Percentiles rank a stretch among this genome's conserved stretches.
These are phyloP conservation scores for Phaeosphaeriaceae sp. DNA, from an alignment of 2,329 filamentous ascomycete genomes.

Conservation along the genomic window DNA sequence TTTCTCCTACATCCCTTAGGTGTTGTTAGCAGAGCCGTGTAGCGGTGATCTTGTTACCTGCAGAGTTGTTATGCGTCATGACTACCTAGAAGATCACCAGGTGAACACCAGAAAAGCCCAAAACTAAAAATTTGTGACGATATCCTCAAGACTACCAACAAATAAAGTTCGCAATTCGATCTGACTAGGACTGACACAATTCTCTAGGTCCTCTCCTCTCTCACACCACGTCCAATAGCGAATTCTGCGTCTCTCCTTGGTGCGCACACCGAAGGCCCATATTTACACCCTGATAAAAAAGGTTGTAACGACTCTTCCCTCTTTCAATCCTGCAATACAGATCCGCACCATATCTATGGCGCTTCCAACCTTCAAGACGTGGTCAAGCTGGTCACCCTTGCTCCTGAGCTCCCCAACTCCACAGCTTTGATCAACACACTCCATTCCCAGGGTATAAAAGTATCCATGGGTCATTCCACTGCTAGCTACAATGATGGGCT, in stretches of 20 bases:
- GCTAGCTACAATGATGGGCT: slow-evolving; percentile 57
- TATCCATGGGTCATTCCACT: slow-evolving; percentile 60
- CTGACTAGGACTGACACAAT: slow-evolving; percentile 9
- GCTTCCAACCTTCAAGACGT: slow-evolving; percentile 45
- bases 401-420: slow-evolving; percentile 58
- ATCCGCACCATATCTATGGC: slow-evolving; percentile 55
- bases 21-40: not conserved
- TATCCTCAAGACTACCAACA: too few relatives aligned
- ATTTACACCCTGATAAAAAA: slow-evolving; percentile 60
- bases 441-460: slow-evolving; percentile 49
- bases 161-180: too few relatives aligned
- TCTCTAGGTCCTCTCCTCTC: slow-evolving; percentile 56
- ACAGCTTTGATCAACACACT: slow-evolving; percentile 52
- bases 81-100: too few relatives aligned
- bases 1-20: not conserved
- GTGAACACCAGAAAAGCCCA: too few relatives aligned
- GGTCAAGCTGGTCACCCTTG: slow-evolving; percentile 60
- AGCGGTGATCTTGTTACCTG: not conserved
- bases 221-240: slow-evolving; percentile 52
- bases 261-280: slow-evolving; percentile 64
- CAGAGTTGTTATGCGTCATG: too few relatives aligned
- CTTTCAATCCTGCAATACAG: slow-evolving; percentile 49
- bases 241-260: slow-evolving; percentile 59
- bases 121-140: too few relatives aligned
- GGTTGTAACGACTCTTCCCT: slow-evolving; percentile 59